phyloP scores from a whole-genome alignment of 1,284 basidiomycete genomes.

The Moniliella sp. region DNA sequence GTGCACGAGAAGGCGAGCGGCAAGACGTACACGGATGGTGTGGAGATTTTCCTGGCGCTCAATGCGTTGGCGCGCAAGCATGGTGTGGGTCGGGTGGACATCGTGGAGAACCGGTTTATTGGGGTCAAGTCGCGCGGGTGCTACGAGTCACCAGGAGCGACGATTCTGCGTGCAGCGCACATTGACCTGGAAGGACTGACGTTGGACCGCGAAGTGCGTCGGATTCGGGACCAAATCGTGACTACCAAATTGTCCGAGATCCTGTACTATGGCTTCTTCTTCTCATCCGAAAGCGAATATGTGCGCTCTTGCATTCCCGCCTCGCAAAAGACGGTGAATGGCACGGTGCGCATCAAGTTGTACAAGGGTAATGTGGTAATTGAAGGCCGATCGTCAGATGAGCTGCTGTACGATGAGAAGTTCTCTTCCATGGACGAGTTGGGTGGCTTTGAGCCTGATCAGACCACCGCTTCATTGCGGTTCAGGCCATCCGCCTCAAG shows the following conservation, averaged over 20 bases:
- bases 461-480: slow-evolving; percentile 27
- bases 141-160: slow-evolving; percentile 90
- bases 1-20: slow-evolving; percentile 17
- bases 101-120: slow-evolving; percentile 96
- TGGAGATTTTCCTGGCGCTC: slow-evolving; percentile 78
- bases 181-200: slow-evolving; percentile 92
- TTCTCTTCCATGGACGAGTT: slow-evolving; percentile 97
- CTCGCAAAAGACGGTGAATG: slow-evolving; percentile 92
- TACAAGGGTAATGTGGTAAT: slow-evolving; percentile 93
- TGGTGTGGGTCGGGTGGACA: slow-evolving; percentile 77
- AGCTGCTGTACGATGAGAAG: slow-evolving; percentile 76
- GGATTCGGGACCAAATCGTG: slow-evolving; percentile 78
- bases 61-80: slow-evolving; percentile 82
- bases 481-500: slow-evolving; percentile 28
- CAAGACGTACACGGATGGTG: slow-evolving; percentile 50
- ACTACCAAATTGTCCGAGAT: slow-evolving; percentile 73
- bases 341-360: slow-evolving; percentile 64
- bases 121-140: slow-evolving; percentile 95
- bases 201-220: slow-evolving; percentile 84
- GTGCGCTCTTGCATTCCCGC: slow-evolving; percentile 47
- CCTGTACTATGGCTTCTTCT: slow-evolving; percentile 81
- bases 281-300: slow-evolving; percentile 92
- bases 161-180: slow-evolving; percentile 82
- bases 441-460: slow-evolving; percentile 58
- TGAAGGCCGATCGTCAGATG: slow-evolving; percentile 70